Percentiles rank a stretch among this genome's conserved stretches.
Conservation (phyloP, 768 basidiomycete genomes). For the Leccinum barrowsii region DNA sequence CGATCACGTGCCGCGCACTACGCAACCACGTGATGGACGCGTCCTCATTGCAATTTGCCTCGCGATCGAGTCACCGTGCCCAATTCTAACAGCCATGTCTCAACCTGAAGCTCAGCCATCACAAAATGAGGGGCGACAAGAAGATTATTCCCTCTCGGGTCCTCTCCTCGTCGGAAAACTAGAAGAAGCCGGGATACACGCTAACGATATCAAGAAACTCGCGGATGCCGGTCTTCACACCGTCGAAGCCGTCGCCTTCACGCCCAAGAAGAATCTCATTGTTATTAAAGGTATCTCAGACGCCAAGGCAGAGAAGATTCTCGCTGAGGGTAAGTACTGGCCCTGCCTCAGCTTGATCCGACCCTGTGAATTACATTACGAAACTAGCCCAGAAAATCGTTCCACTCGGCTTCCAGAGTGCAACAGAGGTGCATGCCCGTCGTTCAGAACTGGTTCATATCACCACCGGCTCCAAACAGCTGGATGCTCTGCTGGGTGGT, state of each 20-base stretch:
- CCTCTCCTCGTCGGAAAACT: conserved; percentile 83
- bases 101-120: conserved; percentile 37
- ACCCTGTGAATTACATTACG: not conserved
- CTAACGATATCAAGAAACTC: conserved; percentile 94
- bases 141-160: conserved; percentile 59
- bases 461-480: conserved; percentile 92
- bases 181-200: conserved; percentile 84
- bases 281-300: conserved; percentile 97
- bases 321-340: conserved; percentile 69
- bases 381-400: conserved; percentile 86
- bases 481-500: conserved; percentile 96
- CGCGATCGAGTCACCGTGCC: too few species aligned
- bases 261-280: conserved; percentile 88
- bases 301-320: conserved; percentile 94
- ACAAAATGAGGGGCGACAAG: conserved; percentile 48
- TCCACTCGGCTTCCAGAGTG: conserved; percentile 96
- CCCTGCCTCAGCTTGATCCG: not conserved
- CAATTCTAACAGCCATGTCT: conserved; percentile 29
- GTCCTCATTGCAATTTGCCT: conserved; percentile 9
- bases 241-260: conserved; percentile 93
- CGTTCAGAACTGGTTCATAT: conserved; percentile 94
- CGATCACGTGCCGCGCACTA: conserved; percentile 1
- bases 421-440: conserved; percentile 94
- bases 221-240: conserved; percentile 89
- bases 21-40: conserved; percentile 30